Evolutionary conservation across 139 green algal genomes (phyloP).

Genomic region (Klebsormidium nitens): DNA sequence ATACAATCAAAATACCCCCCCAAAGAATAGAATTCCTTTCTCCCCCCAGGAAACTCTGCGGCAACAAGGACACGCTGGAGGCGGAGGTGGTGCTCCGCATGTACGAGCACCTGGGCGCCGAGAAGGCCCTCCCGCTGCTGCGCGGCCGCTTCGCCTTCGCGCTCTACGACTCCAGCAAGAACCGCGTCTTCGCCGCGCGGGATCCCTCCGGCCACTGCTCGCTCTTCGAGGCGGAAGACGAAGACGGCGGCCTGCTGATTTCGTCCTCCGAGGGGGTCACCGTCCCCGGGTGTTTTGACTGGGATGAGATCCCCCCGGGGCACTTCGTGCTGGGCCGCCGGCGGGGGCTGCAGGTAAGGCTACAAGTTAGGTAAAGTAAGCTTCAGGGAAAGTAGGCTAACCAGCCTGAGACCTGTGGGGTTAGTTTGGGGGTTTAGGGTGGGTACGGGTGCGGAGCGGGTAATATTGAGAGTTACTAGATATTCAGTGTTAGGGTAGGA

Average conservation of each 20-base stretch:
- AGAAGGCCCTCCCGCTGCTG: neutral
- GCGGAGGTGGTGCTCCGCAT: neutral
- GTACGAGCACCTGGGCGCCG: neutral
- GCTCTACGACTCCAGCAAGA: constrained; percentile 17
- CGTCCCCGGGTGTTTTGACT: neutral
- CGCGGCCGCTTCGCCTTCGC: constrained; percentile 7
- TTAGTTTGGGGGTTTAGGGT: no score
- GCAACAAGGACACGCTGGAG: constrained; percentile 1
- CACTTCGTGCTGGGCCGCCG: neutral
- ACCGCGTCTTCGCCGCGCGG: constrained; percentile 1
- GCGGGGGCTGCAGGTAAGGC: neutral
- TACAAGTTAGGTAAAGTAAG: no score
- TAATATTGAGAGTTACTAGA: no score
- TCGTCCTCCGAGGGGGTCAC: neutral
- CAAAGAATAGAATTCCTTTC: no score
- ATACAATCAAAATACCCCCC: no score
- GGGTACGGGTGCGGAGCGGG: no score
- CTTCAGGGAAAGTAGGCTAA: no score
- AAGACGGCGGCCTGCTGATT: neutral
- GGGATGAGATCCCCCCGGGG: neutral
- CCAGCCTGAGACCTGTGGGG: no score
- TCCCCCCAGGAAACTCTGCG: no score
- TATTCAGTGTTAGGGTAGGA: no score
- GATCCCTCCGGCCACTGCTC: neutral
- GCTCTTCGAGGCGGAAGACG: constrained; percentile 2